Base-by-base conservation (phyloP, 441 rosid species). In the Lepidium campestre region DNA sequence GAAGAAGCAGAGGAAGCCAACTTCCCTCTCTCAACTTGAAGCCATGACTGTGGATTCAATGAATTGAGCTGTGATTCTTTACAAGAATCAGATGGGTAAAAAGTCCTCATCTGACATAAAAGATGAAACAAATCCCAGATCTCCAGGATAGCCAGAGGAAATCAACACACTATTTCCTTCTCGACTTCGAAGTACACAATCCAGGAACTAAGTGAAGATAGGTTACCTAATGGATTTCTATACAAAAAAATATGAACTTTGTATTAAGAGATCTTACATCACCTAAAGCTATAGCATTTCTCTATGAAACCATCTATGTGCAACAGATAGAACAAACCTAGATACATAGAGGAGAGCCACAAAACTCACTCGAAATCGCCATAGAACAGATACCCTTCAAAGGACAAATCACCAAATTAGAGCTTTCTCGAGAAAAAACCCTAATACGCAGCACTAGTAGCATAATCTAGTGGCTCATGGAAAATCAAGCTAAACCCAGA, bases 1-100 rank as follows among this genome's bases (percentile, higher is more conserved):
- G 91, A 80, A 10, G 86, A 80, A 54, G 81, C 64, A 17, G 78
- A 78, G 17, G 86, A 70, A n/a, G 88, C 76, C 3, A 82, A 80
- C 72, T 91, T 94, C 77, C 98, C 99, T 77, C 98, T 85, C 75
- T 94, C 99, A 69, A 91, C 98, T 81, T 94, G 99, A 66, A 91
- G 99, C 99, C 99, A 94, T 53, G 98, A 88, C 82, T 94, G 98
- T 8, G 97, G 98, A 88, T 94, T 94, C 47, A 89, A 76, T 1
- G 88, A 84, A 83, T 85, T 68, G 71, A 85, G 83, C 68, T 88
- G 91, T 44, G 91, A 72, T 63, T 91, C 97, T 84, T 91, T 94
- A 81, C 86, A 91, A 29, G 93, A 80, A 57, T 91, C 97, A 53
- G 97, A 83, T 4, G 93, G 87, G 57, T 82, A 83, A 74, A 88